Evolutionary conservation across 768 basidiomycete genomes (phyloP).

Genomic region (Kwoniella bestiolae): DNA sequence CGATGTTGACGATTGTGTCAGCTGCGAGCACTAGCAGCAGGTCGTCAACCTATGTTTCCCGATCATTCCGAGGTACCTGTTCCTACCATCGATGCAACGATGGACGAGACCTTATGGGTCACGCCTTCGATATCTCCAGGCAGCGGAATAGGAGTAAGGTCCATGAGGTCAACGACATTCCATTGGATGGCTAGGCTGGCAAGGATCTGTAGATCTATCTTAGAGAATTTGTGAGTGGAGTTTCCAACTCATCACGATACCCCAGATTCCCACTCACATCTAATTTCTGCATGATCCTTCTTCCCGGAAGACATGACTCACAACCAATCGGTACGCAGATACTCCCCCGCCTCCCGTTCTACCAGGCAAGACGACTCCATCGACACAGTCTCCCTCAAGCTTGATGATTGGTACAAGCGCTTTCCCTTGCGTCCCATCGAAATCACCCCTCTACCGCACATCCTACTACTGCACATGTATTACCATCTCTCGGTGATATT

Average conservation of each 20-base stretch:
- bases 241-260: no score
- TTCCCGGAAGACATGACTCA: no score
- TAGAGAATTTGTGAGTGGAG: conserved; percentile 16
- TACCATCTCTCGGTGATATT: conserved; percentile 30
- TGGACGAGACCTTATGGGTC: conserved; percentile 10
- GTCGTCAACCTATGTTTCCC: conserved; percentile 25
- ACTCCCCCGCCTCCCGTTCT: conserved; percentile 6
- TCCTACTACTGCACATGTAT: conserved; percentile 26
- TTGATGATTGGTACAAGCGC: conserved; percentile 23
- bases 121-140: conserved; percentile 3
- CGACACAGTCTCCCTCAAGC: conserved; percentile 10
- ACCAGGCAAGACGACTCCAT: conserved; percentile 1
- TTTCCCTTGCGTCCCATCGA: conserved; percentile 25
- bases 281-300: no score
- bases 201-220: conserved; percentile 14
- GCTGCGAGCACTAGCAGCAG: conserved; percentile 31
- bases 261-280: no score
- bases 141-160: conserved; percentile 10
- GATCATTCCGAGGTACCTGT: conserved; percentile 3
- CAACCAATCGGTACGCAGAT: conserved; percentile 14
- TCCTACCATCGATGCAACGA: conserved; percentile 15
- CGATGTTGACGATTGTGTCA: background rate
- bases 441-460: conserved; percentile 25
- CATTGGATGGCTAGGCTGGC: conserved; percentile 30
- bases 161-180: conserved; percentile 31